Evolutionary conservation across 208 protist species (phyloP).

Genomic region (Borovskyia barvae): DNA sequence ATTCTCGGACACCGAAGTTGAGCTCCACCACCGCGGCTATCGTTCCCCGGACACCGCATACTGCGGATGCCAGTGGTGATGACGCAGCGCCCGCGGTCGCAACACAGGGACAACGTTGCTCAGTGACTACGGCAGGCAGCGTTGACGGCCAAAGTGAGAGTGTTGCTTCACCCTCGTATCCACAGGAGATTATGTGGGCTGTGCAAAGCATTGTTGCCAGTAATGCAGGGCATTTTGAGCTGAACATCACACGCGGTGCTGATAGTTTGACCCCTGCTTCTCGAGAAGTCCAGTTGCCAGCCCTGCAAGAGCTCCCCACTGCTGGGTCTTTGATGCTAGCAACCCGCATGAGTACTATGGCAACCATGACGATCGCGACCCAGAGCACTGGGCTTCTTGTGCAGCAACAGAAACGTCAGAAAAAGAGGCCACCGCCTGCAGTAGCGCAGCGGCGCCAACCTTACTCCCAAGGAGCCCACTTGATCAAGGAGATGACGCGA

Average conservation of each 20-base stretch:
- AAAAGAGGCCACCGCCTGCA: conserved; percentile 5
- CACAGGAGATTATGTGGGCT: conserved; percentile 22
- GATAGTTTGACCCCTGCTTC: conserved; percentile 15
- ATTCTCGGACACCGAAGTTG: no score
- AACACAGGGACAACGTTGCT: background rate
- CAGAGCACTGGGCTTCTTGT: conserved; percentile 21
- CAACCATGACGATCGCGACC: conserved; percentile 17
- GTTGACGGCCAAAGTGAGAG: background rate
- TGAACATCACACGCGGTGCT: conserved; percentile 22
- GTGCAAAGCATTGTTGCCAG: conserved; percentile 22
- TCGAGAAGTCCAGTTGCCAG: background rate
- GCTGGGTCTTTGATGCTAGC: conserved; percentile 7
- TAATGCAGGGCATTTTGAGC: conserved; percentile 27
- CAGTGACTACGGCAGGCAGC: background rate
- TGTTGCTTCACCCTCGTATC: conserved; percentile 14
- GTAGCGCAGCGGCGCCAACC: conserved; percentile 7
- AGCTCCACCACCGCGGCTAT: conserved; percentile 1
- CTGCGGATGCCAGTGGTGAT: background rate
- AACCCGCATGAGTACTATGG: conserved; percentile 8
- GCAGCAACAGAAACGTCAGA: conserved; percentile 23
- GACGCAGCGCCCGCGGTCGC: background rate
- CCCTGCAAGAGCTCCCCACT: conserved; percentile 17
- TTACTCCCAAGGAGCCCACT: conserved; percentile 17
- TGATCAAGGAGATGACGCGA: conserved; percentile 20
- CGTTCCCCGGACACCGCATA: background rate